Percentiles rank a stretch among this genome's conserved stretches.
phyloP scores from a whole-genome alignment of 148 eudicot genomes.

The Gaultheria prostrata region DNA sequence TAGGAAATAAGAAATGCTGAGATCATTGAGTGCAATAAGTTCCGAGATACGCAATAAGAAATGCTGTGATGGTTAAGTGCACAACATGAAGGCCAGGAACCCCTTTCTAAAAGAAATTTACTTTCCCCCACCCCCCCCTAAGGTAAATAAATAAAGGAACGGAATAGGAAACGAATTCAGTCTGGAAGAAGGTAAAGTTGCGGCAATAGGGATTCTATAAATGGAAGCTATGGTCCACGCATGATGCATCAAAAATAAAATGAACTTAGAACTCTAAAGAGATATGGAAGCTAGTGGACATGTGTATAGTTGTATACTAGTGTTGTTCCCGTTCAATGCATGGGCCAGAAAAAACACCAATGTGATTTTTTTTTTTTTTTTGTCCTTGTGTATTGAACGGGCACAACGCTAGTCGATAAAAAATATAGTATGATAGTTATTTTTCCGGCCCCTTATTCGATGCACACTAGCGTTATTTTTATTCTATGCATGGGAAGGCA shows the following conservation, averaged over 20 bases:
- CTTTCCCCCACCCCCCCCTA: neutral
- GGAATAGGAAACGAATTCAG: neutral
- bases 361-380: too few relatives aligned
- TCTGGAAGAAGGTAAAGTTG: neutral
- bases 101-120: neutral
- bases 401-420: too few relatives aligned
- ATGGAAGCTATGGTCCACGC: neutral
- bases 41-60: neutral
- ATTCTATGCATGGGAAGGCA: too few relatives aligned
- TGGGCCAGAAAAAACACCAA: too few relatives aligned
- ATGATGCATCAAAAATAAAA: neutral
- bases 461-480: too few relatives aligned
- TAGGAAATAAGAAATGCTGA: neutral
- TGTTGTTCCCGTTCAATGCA: too few relatives aligned
- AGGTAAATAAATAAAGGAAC: neutral
- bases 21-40: neutral
- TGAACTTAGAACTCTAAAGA: neutral
- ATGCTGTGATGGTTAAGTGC: neutral
- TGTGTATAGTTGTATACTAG: neutral
- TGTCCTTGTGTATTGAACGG: too few relatives aligned
- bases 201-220: neutral
- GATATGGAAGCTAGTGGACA: neutral
- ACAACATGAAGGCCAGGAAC: neutral
- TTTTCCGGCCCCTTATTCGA: too few relatives aligned
- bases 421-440: too few relatives aligned